Percentiles rank a stretch among this genome's conserved stretches.
These are phyloP conservation scores for Lipomyces kockii DNA, from an alignment of 805 yeast species.

Conservation along the genomic window DNA sequence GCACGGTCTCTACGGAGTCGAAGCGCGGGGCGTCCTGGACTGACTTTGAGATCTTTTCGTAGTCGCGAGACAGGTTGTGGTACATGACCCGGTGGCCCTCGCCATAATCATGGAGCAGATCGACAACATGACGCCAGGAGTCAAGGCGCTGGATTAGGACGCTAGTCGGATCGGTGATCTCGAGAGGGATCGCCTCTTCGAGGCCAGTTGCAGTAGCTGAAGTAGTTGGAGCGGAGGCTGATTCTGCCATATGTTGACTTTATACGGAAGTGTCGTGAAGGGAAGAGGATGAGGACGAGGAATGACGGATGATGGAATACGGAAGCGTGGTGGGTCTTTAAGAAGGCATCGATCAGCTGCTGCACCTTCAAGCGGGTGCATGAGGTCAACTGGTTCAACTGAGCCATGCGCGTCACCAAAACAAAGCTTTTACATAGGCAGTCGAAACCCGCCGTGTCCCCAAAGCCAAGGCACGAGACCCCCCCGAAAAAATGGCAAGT, in stretches of 20 bases:
- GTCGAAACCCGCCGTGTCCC: too few relatives aligned
- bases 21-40: conserved; percentile 47
- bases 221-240: background rate
- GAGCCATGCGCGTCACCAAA: too few relatives aligned
- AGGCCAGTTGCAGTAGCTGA: background rate
- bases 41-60: conserved; percentile 46
- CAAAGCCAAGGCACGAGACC: too few relatives aligned
- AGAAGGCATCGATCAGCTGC: background rate
- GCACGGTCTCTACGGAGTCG: conserved; percentile 35
- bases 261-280: background rate
- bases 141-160: conserved; percentile 47
- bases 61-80: conserved; percentile 40
- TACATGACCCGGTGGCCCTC: conserved; percentile 43
- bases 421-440: too few relatives aligned
- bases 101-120: conserved; percentile 42
- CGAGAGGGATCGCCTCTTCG: conserved; percentile 37
- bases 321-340: too few relatives aligned
- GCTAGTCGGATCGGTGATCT: conserved; percentile 46
- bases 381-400: too few relatives aligned
- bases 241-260: background rate
- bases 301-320: too few relatives aligned
- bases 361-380: too few relatives aligned
- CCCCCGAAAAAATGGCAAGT: too few relatives aligned
- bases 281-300: background rate
- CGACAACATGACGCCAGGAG: conserved; percentile 47